Conservation (phyloP, 139 green algal species). For the Auxenochlorella protothecoides region DNA sequence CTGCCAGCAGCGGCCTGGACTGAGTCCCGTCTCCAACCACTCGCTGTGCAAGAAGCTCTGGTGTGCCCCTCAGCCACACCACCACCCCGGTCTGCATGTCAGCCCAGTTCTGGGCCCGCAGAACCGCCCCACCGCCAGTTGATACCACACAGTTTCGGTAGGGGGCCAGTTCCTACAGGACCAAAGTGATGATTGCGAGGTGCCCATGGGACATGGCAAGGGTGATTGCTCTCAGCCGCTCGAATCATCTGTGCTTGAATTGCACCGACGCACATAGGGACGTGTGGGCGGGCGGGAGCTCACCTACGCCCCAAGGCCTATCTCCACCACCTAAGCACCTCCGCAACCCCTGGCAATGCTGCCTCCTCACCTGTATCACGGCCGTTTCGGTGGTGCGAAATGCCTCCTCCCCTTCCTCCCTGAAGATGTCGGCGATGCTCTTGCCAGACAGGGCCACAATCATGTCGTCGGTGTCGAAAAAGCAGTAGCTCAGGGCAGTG, state of each 20-base stretch:
- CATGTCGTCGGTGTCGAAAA: slow-evolving; percentile 75
- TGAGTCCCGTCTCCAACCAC: slow-evolving; percentile 56
- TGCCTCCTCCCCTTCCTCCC: slow-evolving; percentile 64
- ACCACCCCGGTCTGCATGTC: slow-evolving; percentile 79
- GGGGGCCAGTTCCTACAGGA: slow-evolving; percentile 54
- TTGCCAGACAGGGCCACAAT: slow-evolving; percentile 55
- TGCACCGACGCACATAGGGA: too few relatives aligned
- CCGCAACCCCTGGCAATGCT: not conserved
- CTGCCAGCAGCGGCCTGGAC: slow-evolving; percentile 55
- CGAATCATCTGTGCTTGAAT: too few relatives aligned
- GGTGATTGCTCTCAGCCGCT: not conserved
- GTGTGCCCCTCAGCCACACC: slow-evolving; percentile 67
- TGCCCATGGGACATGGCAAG: not conserved
- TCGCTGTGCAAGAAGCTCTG: slow-evolving; percentile 48
- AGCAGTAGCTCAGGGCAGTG: slow-evolving; percentile 53
- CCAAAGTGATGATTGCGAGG: not conserved
- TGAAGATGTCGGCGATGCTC: slow-evolving; percentile 66
- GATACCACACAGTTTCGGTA: slow-evolving; percentile 70
- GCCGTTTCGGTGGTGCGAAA: slow-evolving; percentile 73
- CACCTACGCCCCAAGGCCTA: too few relatives aligned
- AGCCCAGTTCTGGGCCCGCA: slow-evolving; percentile 70
- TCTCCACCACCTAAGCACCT: too few relatives aligned
- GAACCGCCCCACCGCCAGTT: slow-evolving; percentile 71
- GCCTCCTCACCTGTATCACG: slow-evolving; percentile 34
- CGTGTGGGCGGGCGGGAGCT: too few relatives aligned